A percentile compares a stretch with the other conserved stretches of the same genome.
Conservation (phyloP, 176 grass and related monocot species). For the Aegilops bicornis region DNA sequence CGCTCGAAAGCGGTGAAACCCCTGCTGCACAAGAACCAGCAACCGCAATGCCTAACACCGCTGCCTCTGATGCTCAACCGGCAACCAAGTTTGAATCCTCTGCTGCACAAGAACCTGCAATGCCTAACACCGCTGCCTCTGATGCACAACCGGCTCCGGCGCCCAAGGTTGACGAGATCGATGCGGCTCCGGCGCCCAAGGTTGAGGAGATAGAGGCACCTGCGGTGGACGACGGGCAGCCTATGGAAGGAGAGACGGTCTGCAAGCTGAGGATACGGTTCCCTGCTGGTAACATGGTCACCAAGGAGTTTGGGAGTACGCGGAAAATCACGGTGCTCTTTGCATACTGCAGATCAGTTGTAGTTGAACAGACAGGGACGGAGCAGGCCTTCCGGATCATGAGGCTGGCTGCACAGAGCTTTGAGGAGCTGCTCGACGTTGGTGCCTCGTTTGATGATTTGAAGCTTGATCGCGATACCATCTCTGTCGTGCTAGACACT, state of each 20-base stretch:
- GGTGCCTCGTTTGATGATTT: constrained; percentile 26
- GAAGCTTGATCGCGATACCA: not conserved
- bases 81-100: not conserved
- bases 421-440: not conserved
- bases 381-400: constrained; percentile 16
- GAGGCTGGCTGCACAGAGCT: not conserved
- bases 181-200: not conserved
- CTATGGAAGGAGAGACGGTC: constrained; percentile 32
- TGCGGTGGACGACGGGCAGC: not conserved
- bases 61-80: not conserved
- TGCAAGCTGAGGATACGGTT: constrained; percentile 43
- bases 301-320: constrained; percentile 33
- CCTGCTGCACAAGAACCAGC: not conserved
- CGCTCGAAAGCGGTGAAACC: not conserved
- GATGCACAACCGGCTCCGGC: not conserved
- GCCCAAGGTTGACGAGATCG: not conserved
- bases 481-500: constrained; percentile 10
- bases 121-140: no score
- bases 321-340: constrained; percentile 11
- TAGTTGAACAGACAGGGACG: not conserved
- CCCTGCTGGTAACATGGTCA: constrained; percentile 7
- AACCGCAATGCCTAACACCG: not conserved
- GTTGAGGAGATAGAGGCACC: not conserved
- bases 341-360: constrained; percentile 22
- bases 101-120: not conserved